Percentiles rank a stretch among this genome's conserved stretches.
These are phyloP conservation scores for Candolleomyces aberdarensis DNA, from an alignment of 768 basidiomycete species.

Conservation along the genomic window DNA sequence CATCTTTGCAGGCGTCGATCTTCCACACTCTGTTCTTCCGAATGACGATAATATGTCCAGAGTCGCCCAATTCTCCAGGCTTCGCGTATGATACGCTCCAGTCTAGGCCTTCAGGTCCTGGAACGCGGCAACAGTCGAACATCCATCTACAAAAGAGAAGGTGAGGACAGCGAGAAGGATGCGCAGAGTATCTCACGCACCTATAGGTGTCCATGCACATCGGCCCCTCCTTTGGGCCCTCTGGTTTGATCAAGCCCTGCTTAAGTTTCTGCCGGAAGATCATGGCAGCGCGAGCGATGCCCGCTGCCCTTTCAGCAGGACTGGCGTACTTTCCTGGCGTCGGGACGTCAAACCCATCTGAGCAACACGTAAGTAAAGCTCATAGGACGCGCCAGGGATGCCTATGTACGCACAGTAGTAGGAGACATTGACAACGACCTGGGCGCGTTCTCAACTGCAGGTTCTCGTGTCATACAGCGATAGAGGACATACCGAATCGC, in stretches of 20 bases:
- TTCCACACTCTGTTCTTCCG: slow-evolving; percentile 86
- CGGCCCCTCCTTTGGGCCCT: slow-evolving; percentile 63
- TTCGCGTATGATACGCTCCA: slow-evolving; percentile 71
- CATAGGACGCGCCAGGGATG: neutral
- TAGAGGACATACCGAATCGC: slow-evolving; percentile 65
- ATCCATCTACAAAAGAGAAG: slow-evolving; percentile 60
- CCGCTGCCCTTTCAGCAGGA: slow-evolving; percentile 66
- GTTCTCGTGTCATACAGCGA: neutral
- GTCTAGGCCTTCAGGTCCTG: slow-evolving; percentile 70
- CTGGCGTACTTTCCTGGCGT: slow-evolving; percentile 55
- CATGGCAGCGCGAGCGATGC: slow-evolving; percentile 66
- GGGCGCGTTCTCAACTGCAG: neutral
- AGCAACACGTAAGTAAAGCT: slow-evolving; percentile 8
- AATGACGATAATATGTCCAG: slow-evolving; percentile 83
- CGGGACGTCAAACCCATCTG: slow-evolving; percentile 76
- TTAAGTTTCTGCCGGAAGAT: slow-evolving; percentile 70
- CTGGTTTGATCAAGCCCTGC: slow-evolving; percentile 61
- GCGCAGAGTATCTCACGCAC: slow-evolving; percentile 29
- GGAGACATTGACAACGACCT: slow-evolving; percentile 89
- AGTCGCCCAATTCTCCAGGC: slow-evolving; percentile 50
- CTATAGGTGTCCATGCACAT: slow-evolving; percentile 88
- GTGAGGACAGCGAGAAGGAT: neutral
- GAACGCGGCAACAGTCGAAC: slow-evolving; percentile 87
- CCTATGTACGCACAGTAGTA: slow-evolving; percentile 69
- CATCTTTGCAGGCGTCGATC: slow-evolving; percentile 55